phyloP scores from a whole-genome alignment of 345 rosid species.

The Ricinus communis region DNA sequence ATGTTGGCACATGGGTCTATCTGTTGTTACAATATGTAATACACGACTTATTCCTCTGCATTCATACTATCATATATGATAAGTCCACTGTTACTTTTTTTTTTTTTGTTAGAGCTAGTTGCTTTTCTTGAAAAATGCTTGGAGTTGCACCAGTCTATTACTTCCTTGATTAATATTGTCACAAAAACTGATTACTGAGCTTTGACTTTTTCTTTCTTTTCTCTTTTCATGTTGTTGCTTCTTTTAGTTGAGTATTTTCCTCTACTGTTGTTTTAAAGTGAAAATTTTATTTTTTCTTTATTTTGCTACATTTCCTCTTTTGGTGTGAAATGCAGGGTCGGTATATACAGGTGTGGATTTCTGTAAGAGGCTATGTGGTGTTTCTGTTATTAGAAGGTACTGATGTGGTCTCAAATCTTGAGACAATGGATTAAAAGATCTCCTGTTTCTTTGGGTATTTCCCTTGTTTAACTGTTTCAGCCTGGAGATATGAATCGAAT shows the following conservation, averaged over 20 bases:
- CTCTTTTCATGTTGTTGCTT: background rate
- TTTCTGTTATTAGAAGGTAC: constrained; percentile 96
- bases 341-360: constrained; percentile 98
- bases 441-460: background rate
- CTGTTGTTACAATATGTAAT: background rate
- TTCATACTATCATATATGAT: background rate
- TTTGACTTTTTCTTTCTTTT: background rate
- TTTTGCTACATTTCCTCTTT: constrained; percentile 3
- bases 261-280: background rate
- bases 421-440: background rate
- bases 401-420: constrained; percentile 23
- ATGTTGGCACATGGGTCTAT: background rate
- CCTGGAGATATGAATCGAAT: too few species aligned
- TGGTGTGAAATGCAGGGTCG: constrained; percentile 57
- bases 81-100: too few species aligned
- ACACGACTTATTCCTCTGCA: background rate
- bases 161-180: background rate
- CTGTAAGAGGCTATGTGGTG: constrained; percentile 97
- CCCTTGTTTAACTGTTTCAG: background rate
- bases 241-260: background rate
- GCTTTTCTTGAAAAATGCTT: background rate
- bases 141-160: background rate
- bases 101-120: background rate
- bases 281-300: background rate
- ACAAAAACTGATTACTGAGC: background rate